Base-by-base conservation (phyloP, 2,329 filamentous ascomycete species). In the Escovopsis sp. region DNA sequence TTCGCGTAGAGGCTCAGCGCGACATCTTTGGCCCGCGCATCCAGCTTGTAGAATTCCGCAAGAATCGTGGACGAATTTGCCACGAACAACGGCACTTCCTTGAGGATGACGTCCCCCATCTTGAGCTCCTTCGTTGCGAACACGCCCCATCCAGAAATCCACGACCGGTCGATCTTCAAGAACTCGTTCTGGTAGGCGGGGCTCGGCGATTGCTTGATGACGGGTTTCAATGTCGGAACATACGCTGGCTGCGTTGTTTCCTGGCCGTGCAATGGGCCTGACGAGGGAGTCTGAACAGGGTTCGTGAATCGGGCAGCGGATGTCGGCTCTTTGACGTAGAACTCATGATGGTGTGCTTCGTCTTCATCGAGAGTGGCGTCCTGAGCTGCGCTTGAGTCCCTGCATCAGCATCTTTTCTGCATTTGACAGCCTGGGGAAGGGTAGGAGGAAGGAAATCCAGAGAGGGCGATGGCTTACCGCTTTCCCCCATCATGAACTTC, bases 101-200 rank as follows among this genome's bases (percentile, higher is more conserved):
- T 43, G 0, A 70, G 56, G 8, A 72, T 58, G 1, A 52, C 43
- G 26, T 65, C 56, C 26, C 56, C 56, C 1, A 42, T 34, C 14
- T 41, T 41, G 10, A 72, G 53, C 6, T 57, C 48, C 5, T 44
- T 46, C 1, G 45, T 41, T 0, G 68, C 66, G 32, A 71, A 69
- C 0, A 55, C 60, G 0, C 68, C 68, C 31, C 60, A 56, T 1
- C 68, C 67, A 1, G 59, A 58, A 1, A 64, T 48, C 0, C 40
- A 33, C 0, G 66, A 69, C 9, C 45, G 45, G 3, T 49, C 54
- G 5, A 72, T 45, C 10, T 54, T 43, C 27, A 72, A 59, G 38
- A 45, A 55, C 0, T 51, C 46, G 39, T 68, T 68, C 16, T 48
- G 35, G 27, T 55, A 62, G n/a, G 48, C 34, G 7, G 38, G 34